A percentile compares a stretch with the other conserved stretches of the same genome.
These are phyloP conservation scores for Stropharia rugosoannulata DNA, from an alignment of 768 basidiomycete species.

Conservation along the genomic window DNA sequence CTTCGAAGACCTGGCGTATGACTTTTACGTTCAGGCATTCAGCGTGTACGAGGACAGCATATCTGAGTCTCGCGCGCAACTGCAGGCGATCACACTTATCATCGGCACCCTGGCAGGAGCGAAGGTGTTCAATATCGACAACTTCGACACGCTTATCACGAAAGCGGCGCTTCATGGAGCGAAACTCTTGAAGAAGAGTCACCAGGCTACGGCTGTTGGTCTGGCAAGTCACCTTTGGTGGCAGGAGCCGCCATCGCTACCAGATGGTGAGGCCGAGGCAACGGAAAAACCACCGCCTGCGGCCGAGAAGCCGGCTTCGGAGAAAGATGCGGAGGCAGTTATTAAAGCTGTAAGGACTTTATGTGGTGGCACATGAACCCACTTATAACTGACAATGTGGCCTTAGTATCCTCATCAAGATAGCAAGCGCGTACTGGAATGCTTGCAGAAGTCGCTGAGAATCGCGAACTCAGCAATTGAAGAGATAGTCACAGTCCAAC, in stretches of 20 bases:
- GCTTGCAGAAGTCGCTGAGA: slow-evolving; percentile 92
- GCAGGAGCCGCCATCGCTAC: slow-evolving; percentile 65
- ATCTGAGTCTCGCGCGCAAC: slow-evolving; percentile 91
- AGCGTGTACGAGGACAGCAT: slow-evolving; percentile 98
- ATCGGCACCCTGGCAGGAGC: slow-evolving; percentile 89
- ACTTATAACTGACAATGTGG: slow-evolving; percentile 2
- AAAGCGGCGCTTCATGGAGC: slow-evolving; percentile 98
- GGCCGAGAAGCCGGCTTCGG: slow-evolving; percentile 34
- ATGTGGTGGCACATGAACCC: background rate
- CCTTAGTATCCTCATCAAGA: slow-evolving; percentile 83
- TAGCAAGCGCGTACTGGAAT: slow-evolving; percentile 96
- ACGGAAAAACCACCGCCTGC: slow-evolving; percentile 28
- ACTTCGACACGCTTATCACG: slow-evolving; percentile 96
- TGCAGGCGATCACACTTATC: slow-evolving; percentile 96
- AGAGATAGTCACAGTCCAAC: slow-evolving; percentile 93
- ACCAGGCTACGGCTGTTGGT: slow-evolving; percentile 93
- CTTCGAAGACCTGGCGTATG: slow-evolving; percentile 95
- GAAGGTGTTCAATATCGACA: slow-evolving; percentile 89
- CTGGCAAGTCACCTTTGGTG: slow-evolving; percentile 98
- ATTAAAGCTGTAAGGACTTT: slow-evolving; percentile 53
- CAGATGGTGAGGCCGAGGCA: slow-evolving; percentile 37
- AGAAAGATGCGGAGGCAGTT: slow-evolving; percentile 28
- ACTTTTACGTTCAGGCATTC: slow-evolving; percentile 97
- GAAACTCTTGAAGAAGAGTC: slow-evolving; percentile 96
- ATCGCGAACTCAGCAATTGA: slow-evolving; percentile 97